These are phyloP conservation scores for Sordaria brevicollis DNA, from an alignment of 495 filamentous ascomycete genomes.

Conservation along the genomic window DNA sequence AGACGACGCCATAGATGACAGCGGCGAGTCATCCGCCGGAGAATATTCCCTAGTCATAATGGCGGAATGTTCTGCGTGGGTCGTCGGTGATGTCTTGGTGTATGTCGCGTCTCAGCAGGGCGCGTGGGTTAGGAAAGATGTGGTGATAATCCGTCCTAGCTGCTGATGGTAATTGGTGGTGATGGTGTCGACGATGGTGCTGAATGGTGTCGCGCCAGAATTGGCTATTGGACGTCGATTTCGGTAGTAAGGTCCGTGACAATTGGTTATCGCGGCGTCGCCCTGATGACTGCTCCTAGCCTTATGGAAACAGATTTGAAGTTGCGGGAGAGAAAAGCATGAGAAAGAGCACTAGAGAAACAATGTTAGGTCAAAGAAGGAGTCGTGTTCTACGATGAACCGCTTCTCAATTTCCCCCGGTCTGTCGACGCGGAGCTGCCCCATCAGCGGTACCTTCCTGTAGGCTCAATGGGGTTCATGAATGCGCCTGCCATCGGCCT, in stretches of 20 bases:
- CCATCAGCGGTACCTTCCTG: background rate
- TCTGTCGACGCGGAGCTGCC: background rate
- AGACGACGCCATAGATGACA: slow-evolving; percentile 35
- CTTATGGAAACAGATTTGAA: background rate
- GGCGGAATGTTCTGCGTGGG: background rate
- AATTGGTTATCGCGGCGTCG: background rate
- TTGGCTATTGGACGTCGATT: background rate
- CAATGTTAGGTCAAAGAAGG: background rate
- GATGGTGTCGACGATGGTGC: background rate
- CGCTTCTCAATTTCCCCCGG: background rate
- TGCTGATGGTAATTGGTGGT: background rate
- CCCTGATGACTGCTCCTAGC: background rate
- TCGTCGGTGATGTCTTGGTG: background rate
- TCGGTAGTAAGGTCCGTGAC: background rate
- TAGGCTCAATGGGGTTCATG: background rate
- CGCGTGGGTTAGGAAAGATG: background rate
- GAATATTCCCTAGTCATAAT: slow-evolving; percentile 22
- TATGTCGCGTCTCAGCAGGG: background rate
- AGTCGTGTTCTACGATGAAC: background rate
- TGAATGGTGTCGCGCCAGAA: background rate
- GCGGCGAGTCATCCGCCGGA: slow-evolving; percentile 24
- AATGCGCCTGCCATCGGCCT: background rate
- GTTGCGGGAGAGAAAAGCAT: background rate
- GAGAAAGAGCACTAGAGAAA: background rate
- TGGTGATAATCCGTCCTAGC: background rate